Conservation (phyloP, 345 rosid species). For the Odontarrhena argentea region DNA sequence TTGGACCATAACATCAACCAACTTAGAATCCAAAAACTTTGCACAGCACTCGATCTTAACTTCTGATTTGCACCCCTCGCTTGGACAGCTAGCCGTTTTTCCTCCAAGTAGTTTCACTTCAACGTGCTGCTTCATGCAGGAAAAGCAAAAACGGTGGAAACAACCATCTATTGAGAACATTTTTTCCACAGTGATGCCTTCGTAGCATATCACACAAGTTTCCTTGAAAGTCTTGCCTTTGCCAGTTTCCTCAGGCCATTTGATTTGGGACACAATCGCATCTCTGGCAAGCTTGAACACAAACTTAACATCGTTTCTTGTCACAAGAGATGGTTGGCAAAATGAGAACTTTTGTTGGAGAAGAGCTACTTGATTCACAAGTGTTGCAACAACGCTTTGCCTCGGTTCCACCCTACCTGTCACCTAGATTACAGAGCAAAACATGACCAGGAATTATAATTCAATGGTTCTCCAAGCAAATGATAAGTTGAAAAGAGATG, state of each 20-base stretch:
- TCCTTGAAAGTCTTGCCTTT: constrained; percentile 51
- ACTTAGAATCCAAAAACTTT: constrained; percentile 62
- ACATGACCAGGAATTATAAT: neutral
- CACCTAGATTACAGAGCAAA: constrained; percentile 46
- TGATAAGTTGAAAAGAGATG: neutral
- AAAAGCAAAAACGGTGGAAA: constrained; percentile 69
- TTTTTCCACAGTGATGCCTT: constrained; percentile 51
- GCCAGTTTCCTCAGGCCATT: constrained; percentile 51
- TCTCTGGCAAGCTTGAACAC: constrained; percentile 74
- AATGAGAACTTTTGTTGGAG: constrained; percentile 50
- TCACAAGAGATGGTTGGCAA: constrained; percentile 46
- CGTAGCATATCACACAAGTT: constrained; percentile 73
- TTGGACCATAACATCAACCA: constrained; percentile 56
- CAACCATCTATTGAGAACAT: constrained; percentile 75
- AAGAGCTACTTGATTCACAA: constrained; percentile 50
- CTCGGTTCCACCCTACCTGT: constrained; percentile 47
- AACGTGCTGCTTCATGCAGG: constrained; percentile 85
- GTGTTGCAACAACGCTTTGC: constrained; percentile 48
- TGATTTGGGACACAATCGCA: constrained; percentile 70
- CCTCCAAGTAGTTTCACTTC: constrained; percentile 74
- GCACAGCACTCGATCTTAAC: constrained; percentile 55
- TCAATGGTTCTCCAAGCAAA: too few relatives aligned
- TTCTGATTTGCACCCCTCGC: constrained; percentile 65
- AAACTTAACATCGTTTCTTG: constrained; percentile 50
- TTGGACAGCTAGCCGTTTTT: constrained; percentile 65